Base-by-base conservation (phyloP, 495 filamentous ascomycete genomes). In the Aspergillus ellipticus region DNA sequence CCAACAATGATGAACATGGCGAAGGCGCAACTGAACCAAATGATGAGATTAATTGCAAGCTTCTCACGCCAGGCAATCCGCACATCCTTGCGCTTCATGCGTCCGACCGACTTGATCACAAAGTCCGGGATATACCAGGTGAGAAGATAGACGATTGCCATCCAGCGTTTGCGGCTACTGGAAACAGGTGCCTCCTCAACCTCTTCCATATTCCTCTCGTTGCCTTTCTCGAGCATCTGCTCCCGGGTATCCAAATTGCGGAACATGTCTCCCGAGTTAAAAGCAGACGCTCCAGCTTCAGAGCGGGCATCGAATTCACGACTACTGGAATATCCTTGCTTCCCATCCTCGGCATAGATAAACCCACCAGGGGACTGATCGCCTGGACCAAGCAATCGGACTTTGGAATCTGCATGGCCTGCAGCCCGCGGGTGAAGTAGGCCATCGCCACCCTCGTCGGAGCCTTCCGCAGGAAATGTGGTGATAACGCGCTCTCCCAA, bases 231-330 rank as follows among this genome's bases (percentile, higher is more conserved):
- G 3, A 92, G 89, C 89, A 97, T 91, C 69, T 94, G 88, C 68
- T 95, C 86, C 51, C 88, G 82, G 3, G 90, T 96, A 58, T 97
- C 92, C n/a, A 97, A 78, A 58, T 96, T 95, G 58, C 87, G 88
- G 82, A 98, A 98, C 93, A 98, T 96, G 66, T 98, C 92, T 15
- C 94, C 93, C 47, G 84, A 87, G 53, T 90, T 87, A 60, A 96
- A 88, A 15, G 92, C 92, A 13, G 89, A 96, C 1, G 79, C 89
- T 3, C 90, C 93, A 5, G 92, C 92, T 28, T 98, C 92, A 17
- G 93, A 97, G 51, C 90, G 85, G 2, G 85, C 77, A 65, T 98
- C 94, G 39, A 92, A 69, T 51, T 96, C 92, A 51, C 85, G 82
- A 68, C 82, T 89, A 39, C 89, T 87, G 62, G 96, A 96, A 66